Conservation (phyloP, 306 rosid genomes). For the Astragalus membranaceus region DNA sequence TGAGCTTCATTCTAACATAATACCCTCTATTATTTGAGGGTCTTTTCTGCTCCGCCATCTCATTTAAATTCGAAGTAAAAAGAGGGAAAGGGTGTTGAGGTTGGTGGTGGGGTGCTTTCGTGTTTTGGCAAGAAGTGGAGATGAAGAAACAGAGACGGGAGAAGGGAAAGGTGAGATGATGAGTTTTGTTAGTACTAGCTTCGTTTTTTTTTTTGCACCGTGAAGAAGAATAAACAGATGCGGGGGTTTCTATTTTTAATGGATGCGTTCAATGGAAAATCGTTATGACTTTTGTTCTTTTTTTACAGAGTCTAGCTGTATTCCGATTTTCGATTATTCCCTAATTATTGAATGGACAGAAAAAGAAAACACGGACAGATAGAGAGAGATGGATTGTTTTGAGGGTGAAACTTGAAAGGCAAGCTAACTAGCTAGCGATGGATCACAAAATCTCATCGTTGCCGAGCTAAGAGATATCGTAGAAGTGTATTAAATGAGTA, state of each 20-base stretch:
- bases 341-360: slow-evolving; percentile 13
- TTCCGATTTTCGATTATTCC: slow-evolving; percentile 9
- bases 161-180: background rate
- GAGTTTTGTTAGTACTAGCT: slow-evolving; percentile 42
- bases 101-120: slow-evolving; percentile 57
- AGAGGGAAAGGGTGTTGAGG: background rate
- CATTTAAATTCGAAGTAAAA: background rate
- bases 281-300: background rate
- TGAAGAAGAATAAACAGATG: background rate
- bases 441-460: too few species aligned
- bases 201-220: slow-evolving; percentile 33
- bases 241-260: background rate
- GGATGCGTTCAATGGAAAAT: background rate
- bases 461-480: too few species aligned
- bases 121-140: slow-evolving; percentile 55
- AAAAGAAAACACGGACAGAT: background rate
- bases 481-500: too few species aligned
- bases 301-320: background rate
- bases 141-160: slow-evolving; percentile 49
- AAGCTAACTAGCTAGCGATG: too few species aligned
- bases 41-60: slow-evolving; percentile 41
- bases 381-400: too few species aligned
- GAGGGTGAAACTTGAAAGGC: too few species aligned
- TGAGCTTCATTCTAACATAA: slow-evolving; percentile 80
- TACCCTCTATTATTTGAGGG: slow-evolving; percentile 46